These are phyloP conservation scores for Apiospora koreana DNA, from an alignment of 2,329 filamentous ascomycete genomes.

Conservation along the genomic window DNA sequence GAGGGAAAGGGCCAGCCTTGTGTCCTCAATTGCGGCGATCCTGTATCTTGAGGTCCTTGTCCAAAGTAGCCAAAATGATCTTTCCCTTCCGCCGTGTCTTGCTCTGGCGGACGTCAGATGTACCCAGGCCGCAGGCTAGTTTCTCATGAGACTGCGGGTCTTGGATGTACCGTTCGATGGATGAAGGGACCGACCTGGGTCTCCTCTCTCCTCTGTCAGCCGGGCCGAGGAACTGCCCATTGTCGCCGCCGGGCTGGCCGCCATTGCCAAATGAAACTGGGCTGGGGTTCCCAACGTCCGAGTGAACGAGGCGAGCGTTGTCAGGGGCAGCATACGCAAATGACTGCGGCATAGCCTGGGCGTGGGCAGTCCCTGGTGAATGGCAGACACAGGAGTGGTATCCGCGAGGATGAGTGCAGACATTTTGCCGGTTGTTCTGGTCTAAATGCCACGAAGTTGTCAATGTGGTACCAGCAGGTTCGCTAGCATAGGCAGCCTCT, in stretches of 20 bases:
- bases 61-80: not conserved
- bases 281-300: not conserved
- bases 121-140: not conserved
- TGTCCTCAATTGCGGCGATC: not conserved
- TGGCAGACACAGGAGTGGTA: not conserved
- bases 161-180: conserved; percentile 12
- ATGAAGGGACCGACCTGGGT: not conserved
- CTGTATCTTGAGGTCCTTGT: not conserved
- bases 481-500: not conserved
- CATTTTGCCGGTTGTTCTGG: not conserved
- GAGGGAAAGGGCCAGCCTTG: not conserved
- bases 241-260: not conserved
- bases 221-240: not conserved
- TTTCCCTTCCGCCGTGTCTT: not conserved
- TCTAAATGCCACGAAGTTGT: not conserved
- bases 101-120: not conserved
- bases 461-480: not conserved
- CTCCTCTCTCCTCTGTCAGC: not conserved
- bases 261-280: not conserved
- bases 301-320: not conserved
- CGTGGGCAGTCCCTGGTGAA: not conserved
- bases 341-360: not conserved
- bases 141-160: conserved; percentile 11
- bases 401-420: not conserved
- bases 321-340: not conserved